Conservation (phyloP, 2,329 filamentous ascomycete genomes). For the Colletotrichum chrysophilum region DNA sequence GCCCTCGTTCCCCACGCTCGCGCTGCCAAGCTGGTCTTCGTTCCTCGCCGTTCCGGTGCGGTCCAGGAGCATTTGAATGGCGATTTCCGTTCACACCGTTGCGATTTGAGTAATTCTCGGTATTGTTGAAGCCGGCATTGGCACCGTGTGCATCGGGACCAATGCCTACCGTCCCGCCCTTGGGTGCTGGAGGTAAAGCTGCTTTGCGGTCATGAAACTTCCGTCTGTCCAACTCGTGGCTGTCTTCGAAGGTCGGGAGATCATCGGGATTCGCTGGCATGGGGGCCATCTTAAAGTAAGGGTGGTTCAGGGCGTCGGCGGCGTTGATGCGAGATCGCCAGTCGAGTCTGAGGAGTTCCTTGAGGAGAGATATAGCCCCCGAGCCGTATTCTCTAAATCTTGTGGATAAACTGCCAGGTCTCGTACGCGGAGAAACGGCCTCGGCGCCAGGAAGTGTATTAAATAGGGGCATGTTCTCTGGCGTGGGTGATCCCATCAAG, state of each 20-base stretch:
- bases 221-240: conserved; percentile 92
- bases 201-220: conserved; percentile 88
- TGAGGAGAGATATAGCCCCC: conserved; percentile 78
- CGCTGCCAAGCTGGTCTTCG: conserved; percentile 61
- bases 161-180: conserved; percentile 87
- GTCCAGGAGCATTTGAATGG: conserved; percentile 40
- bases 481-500: conserved; percentile 86
- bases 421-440: conserved; percentile 66
- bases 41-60: conserved; percentile 40
- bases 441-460: conserved; percentile 82
- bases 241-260: conserved; percentile 91
- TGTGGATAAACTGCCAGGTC: conserved; percentile 70
- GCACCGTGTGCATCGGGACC: conserved; percentile 56
- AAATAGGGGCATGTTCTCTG: conserved; percentile 94
- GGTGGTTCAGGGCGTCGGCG: conserved; percentile 88
- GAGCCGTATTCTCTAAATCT: conserved; percentile 79
- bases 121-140: conserved; percentile 55
- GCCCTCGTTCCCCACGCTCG: conserved; percentile 55
- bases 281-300: conserved; percentile 84
- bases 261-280: conserved; percentile 83
- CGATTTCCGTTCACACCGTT: conserved; percentile 55
- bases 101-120: conserved; percentile 53
- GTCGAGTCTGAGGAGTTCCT: conserved; percentile 84
- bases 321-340: conserved; percentile 91
- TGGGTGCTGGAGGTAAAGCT: conserved; percentile 85